Evolutionary conservation across 2,329 filamentous ascomycete genomes (phyloP), one percentile per base, ranked within the genome.

Genomic region (Penicillium polonicum): DNA sequence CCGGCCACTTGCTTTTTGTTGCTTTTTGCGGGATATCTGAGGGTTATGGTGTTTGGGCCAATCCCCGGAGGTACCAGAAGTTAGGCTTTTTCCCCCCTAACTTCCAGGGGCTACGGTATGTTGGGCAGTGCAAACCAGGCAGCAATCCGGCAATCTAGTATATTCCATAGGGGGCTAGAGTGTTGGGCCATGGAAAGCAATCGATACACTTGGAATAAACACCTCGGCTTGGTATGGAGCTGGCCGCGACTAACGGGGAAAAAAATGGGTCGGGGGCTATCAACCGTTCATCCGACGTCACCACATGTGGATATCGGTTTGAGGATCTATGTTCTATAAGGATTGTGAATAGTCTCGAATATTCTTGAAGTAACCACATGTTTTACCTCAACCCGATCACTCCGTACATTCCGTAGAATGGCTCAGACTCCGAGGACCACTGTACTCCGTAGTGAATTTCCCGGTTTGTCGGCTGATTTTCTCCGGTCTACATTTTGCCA

Each of bases 201-300:
- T 64, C 3, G 62, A 59, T 10, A 3, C 35, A 10, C 39, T 33
- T 33, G 15, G 48, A 60, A 58, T 52, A 48, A 58, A 62, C 55
- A 60, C 59, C 57, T 61, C 49, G 60, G 59, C 53, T 39, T 25
- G 21, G 54, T 48, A 39, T 42, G 33, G 38, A 25, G 42, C 48
- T 38, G 41, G 52, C 59, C 44, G 53, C 53, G 31, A 62, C 52
- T 48, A 57, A 59, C 31, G 44, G 36, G 35, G 9, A 45, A 54
- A 65, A 67, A 67, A 67, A 46, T 65, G 65, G 65, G 65, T 64
- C 65, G 43, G 25, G 48, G 50, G 35, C 50, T 57, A 29, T 50
- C 49, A 29, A 57, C 50, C 58, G 58, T 57, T 57, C 53, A 58
- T 61, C 55, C 60, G 59, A 63, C 60, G 63, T 65, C 59, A 63